Conservation (phyloP, 805 yeast species). For the Candida mattraensis region DNA sequence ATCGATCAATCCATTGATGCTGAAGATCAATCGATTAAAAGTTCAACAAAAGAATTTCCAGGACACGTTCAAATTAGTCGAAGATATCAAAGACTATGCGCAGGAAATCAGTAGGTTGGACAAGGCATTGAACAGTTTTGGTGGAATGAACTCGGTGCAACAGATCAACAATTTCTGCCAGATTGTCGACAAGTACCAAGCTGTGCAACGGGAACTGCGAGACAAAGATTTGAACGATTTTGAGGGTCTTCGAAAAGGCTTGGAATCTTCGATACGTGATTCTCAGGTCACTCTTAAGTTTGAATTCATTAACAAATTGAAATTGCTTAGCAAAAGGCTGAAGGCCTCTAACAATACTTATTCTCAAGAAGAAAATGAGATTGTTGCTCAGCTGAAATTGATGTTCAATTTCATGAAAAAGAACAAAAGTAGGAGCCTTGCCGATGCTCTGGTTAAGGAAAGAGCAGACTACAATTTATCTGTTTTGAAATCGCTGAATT, state of each 20-base stretch:
- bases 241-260: slow-evolving; percentile 63
- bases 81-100: slow-evolving; percentile 51
- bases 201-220: slow-evolving; percentile 15
- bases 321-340: slow-evolving; percentile 37
- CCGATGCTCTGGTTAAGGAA: slow-evolving; percentile 40
- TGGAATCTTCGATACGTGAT: slow-evolving; percentile 53
- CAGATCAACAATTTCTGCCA: slow-evolving; percentile 45
- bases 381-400: slow-evolving; percentile 36
- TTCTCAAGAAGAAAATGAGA: slow-evolving; percentile 37
- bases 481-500: slow-evolving; percentile 45
- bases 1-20: slow-evolving; percentile 70
- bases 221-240: slow-evolving; percentile 45
- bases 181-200: slow-evolving; percentile 37
- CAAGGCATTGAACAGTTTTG: slow-evolving; percentile 31
- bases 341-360: slow-evolving; percentile 36
- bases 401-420: slow-evolving; percentile 47
- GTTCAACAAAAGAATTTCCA: slow-evolving; percentile 58
- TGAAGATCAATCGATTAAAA: slow-evolving; percentile 57
- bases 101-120: slow-evolving; percentile 33
- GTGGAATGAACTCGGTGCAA: slow-evolving; percentile 30
- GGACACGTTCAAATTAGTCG: slow-evolving; percentile 47
- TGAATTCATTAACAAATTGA: slow-evolving; percentile 47
- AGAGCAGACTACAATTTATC: slow-evolving; percentile 42
- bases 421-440: slow-evolving; percentile 28
- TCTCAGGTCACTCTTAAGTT: slow-evolving; percentile 55